phyloP scores from a whole-genome alignment of 2,329 filamentous ascomycete species.

The Penicillium sp. region DNA sequence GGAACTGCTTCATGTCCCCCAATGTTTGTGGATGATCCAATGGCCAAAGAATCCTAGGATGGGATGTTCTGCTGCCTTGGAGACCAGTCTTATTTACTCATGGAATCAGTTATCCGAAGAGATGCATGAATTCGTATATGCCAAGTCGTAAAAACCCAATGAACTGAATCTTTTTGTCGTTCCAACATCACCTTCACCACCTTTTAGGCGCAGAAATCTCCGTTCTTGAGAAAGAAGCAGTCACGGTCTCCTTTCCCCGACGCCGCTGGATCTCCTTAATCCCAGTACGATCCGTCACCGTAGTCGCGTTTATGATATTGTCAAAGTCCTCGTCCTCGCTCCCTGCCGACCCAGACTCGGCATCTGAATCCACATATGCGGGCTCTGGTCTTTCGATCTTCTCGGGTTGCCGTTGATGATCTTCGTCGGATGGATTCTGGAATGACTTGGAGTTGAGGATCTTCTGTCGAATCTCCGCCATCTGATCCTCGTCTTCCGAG shows the following conservation, averaged over 20 bases:
- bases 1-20: background rate
- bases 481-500: conserved; percentile 77
- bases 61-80: background rate
- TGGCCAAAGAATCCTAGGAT: too few species aligned
- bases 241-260: conserved; percentile 47
- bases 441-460: conserved; percentile 93
- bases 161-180: background rate
- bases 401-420: conserved; percentile 53
- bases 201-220: conserved; percentile 48
- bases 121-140: background rate
- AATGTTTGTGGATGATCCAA: too few species aligned
- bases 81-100: background rate
- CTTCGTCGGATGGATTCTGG: conserved; percentile 50
- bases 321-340: conserved; percentile 74
- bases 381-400: conserved; percentile 58
- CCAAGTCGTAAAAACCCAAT: background rate
- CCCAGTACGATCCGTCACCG: conserved; percentile 80
- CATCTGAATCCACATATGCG: conserved; percentile 57
- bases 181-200: conserved; percentile 29
- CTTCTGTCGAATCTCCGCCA: conserved; percentile 85
- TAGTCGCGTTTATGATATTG: conserved; percentile 85
- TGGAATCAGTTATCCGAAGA: background rate
- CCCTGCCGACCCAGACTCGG: conserved; percentile 65
- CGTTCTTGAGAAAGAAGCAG: conserved; percentile 48
- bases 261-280: conserved; percentile 59